Conservation (phyloP, 768 basidiomycete genomes). For the Phylloporus sp. region DNA sequence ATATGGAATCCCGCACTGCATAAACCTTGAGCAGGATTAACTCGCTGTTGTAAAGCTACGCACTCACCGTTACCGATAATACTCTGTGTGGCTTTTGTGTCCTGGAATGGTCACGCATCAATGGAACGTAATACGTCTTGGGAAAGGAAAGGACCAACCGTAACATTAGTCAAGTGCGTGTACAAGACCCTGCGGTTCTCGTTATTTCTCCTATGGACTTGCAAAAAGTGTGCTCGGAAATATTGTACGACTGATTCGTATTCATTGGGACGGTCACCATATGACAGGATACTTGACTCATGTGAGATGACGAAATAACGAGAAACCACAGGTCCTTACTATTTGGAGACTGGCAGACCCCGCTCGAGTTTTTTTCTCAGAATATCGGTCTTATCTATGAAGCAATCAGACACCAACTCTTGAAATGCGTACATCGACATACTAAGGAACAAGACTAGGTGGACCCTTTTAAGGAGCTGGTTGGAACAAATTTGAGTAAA, state of each 20-base stretch:
- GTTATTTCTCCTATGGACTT: conserved; percentile 74
- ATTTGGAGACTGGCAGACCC: conserved; percentile 72
- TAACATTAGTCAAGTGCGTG: conserved; percentile 77
- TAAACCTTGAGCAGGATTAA: conserved; percentile 6
- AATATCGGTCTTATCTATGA: conserved; percentile 73
- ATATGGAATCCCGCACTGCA: conserved; percentile 69
- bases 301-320: conserved; percentile 7
- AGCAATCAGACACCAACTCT: not conserved
- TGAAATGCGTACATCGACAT: conserved; percentile 6
- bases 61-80: conserved; percentile 76
- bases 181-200: conserved; percentile 78
- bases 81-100: conserved; percentile 78
- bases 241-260: conserved; percentile 80
- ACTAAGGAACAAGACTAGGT: conserved; percentile 58
- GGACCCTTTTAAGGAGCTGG: conserved; percentile 67
- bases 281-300: conserved; percentile 66
- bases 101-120: conserved; percentile 38
- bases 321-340: conserved; percentile 43
- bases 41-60: not conserved
- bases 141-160: conserved; percentile 41
- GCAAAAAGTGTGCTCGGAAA: conserved; percentile 84
- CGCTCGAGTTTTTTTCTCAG: conserved; percentile 65
- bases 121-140: not conserved
- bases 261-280: conserved; percentile 75
- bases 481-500: conserved; percentile 86